Conservation (phyloP, 441 rosid species). For the Populus tomentosa region DNA sequence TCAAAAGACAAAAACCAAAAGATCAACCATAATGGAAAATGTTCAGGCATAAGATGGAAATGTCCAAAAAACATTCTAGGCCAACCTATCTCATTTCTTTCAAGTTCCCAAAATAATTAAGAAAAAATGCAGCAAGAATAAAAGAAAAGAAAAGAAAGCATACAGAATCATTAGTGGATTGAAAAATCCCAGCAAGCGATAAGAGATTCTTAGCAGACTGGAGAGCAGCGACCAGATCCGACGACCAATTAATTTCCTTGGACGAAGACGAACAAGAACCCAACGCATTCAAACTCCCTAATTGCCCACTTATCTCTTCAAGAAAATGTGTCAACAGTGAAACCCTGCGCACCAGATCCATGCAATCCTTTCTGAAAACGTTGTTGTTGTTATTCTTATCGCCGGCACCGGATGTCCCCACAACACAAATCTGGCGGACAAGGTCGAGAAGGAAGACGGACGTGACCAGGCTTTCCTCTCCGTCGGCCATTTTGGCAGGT, state of each 20-base stretch:
- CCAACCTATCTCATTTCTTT: not conserved
- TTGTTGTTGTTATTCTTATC: not conserved
- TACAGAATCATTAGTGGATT: conserved; percentile 46
- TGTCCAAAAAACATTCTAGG: not conserved
- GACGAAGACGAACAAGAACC: conserved; percentile 16
- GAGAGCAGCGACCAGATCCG: conserved; percentile 53
- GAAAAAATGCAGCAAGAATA: not conserved
- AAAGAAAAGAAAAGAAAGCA: conserved; percentile 2
- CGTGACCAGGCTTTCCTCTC: conserved; percentile 21
- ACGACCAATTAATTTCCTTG: conserved; percentile 39
- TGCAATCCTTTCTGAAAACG: conserved; percentile 67
- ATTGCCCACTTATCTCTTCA: conserved; percentile 57
- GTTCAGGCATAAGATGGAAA: not conserved
- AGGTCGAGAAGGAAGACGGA: conserved; percentile 36
- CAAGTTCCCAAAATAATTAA: not conserved
- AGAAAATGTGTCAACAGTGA: conserved; percentile 67
- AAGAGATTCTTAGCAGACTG: conserved; percentile 61
- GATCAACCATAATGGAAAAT: not conserved
- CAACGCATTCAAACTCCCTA: conserved; percentile 19
- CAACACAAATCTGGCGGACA: conserved; percentile 34
- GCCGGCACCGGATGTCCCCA: conserved; percentile 15
- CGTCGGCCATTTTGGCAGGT: conserved; percentile 29
- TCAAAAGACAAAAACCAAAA: not conserved
- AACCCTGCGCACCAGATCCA: conserved; percentile 76
- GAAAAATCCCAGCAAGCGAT: conserved; percentile 35